Conservation (phyloP, 2,329 filamentous ascomycete species). For the Mycosphaerella sp. region DNA sequence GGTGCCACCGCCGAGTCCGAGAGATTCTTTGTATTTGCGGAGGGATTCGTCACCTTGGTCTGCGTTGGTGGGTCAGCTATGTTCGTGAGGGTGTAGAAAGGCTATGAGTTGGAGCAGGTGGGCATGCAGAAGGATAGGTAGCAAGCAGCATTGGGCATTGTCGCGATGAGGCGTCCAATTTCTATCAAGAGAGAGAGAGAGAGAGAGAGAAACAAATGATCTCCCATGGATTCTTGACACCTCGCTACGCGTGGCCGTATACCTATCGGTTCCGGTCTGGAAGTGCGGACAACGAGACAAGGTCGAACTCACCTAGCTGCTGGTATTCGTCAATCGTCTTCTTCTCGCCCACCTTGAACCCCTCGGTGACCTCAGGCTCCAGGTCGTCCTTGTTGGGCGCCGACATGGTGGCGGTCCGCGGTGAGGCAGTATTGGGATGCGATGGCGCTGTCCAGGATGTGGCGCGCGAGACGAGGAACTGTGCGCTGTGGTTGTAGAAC, state of each 20-base stretch:
- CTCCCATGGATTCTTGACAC: too few species aligned
- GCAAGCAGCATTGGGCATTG: background rate
- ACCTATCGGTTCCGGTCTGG: background rate
- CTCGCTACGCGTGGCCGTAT: background rate
- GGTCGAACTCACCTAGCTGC: slow-evolving; percentile 56
- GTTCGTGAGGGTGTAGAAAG: background rate
- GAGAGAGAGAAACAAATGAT: too few species aligned
- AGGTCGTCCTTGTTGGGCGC: slow-evolving; percentile 64
- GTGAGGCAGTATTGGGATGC: background rate
- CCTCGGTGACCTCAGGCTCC: slow-evolving; percentile 79
- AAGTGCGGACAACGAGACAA: background rate
- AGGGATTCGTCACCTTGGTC: slow-evolving; percentile 82
- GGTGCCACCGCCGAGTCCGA: slow-evolving; percentile 67
- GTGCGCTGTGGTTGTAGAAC: background rate
- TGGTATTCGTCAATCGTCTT: slow-evolving; percentile 94
- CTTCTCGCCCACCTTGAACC: slow-evolving; percentile 98
- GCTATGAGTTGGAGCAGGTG: background rate
- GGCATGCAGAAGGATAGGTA: background rate
- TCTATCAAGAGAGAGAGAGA: too few species aligned
- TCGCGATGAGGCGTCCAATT: too few species aligned
- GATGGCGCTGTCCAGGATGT: background rate
- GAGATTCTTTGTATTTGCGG: slow-evolving; percentile 94
- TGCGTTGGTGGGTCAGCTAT: slow-evolving; percentile 27
- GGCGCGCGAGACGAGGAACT: background rate
- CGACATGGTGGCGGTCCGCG: slow-evolving; percentile 29